Conservation (phyloP, 2,329 filamentous ascomycete species). For the Ambrosiella cleistominuta region DNA sequence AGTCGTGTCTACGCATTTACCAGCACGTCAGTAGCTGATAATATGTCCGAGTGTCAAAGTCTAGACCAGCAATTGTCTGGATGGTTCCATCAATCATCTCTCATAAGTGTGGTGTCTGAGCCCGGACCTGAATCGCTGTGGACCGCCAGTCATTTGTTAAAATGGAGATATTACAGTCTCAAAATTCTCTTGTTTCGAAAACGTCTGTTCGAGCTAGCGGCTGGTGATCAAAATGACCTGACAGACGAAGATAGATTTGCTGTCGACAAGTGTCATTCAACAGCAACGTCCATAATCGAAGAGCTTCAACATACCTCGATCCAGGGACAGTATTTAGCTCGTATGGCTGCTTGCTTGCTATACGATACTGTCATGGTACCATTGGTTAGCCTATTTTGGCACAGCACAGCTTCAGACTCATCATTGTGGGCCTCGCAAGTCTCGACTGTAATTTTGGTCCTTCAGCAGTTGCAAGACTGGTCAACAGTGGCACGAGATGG, state of each 20-base stretch:
- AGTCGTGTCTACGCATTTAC: conserved; percentile 56
- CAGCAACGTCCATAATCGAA: conserved; percentile 59
- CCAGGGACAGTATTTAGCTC: conserved; percentile 57
- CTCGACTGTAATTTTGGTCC: conserved; percentile 39
- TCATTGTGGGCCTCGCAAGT: conserved; percentile 39
- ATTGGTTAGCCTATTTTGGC: conserved; percentile 56
- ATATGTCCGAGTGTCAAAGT: conserved; percentile 47
- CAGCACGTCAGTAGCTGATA: conserved; percentile 29
- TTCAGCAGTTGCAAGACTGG: conserved; percentile 48
- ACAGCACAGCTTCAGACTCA: conserved; percentile 33
- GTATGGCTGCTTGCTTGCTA: conserved; percentile 64
- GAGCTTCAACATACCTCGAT: conserved; percentile 43
- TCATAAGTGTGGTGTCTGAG: conserved; percentile 44
- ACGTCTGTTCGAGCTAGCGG: conserved; percentile 48
- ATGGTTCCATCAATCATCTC: conserved; percentile 57
- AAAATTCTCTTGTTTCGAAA: conserved; percentile 61
- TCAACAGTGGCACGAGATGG: conserved; percentile 20
- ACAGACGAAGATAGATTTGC: conserved; percentile 47
- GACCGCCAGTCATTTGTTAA: conserved; percentile 57
- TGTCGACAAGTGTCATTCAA: conserved; percentile 49
- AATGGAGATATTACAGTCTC: conserved; percentile 66
- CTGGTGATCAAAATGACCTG: conserved; percentile 22
- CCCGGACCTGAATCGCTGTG: conserved; percentile 54
- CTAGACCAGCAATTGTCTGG: conserved; percentile 51
- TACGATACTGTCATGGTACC: conserved; percentile 70